phyloP scores from a whole-genome alignment of 352 stramenopile species.

The Globisporangium carolinianum region DNA sequence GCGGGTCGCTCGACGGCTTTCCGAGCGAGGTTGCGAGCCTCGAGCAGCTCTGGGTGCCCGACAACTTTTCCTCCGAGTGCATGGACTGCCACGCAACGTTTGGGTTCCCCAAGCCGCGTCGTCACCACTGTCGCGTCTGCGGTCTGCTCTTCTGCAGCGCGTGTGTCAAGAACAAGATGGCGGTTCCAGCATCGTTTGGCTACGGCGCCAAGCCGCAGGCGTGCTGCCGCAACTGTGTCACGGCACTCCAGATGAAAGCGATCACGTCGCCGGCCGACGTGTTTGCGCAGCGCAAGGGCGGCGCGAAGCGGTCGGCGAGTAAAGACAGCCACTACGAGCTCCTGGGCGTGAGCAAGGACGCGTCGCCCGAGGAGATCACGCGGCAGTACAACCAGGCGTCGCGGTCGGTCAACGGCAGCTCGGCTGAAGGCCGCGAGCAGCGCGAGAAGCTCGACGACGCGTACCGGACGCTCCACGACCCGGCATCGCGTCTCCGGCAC shows the following conservation, averaged over 20 bases:
- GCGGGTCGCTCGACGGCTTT: slow-evolving; percentile 45
- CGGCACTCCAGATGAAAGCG: slow-evolving; percentile 76
- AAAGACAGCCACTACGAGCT: slow-evolving; percentile 63
- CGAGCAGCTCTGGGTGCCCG: slow-evolving; percentile 81
- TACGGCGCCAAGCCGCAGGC: slow-evolving; percentile 70
- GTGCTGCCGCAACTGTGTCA: slow-evolving; percentile 80
- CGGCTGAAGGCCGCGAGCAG: slow-evolving; percentile 54
- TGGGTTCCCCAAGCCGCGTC: slow-evolving; percentile 71
- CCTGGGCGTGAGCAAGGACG: slow-evolving; percentile 59
- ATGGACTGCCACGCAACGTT: slow-evolving; percentile 86
- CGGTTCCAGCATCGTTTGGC: slow-evolving; percentile 69
- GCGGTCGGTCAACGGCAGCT: slow-evolving; percentile 54
- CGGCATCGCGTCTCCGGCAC: slow-evolving; percentile 37
- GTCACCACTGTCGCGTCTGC: slow-evolving; percentile 83
- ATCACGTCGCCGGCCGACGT: slow-evolving; percentile 83
- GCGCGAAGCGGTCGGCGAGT: slow-evolving; percentile 30
- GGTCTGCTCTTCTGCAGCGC: slow-evolving; percentile 74
- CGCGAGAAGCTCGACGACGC: slow-evolving; percentile 77
- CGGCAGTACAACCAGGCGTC: slow-evolving; percentile 72
- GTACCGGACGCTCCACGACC: slow-evolving; percentile 69
- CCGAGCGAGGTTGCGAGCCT: slow-evolving; percentile 58
- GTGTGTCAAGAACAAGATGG: slow-evolving; percentile 83
- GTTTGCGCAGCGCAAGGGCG: slow-evolving; percentile 70
- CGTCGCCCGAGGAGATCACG: slow-evolving; percentile 64
- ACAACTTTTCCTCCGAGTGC: slow-evolving; percentile 84